Conservation (phyloP, 2,329 filamentous ascomycete genomes). For the Colletotrichum tabaci region DNA sequence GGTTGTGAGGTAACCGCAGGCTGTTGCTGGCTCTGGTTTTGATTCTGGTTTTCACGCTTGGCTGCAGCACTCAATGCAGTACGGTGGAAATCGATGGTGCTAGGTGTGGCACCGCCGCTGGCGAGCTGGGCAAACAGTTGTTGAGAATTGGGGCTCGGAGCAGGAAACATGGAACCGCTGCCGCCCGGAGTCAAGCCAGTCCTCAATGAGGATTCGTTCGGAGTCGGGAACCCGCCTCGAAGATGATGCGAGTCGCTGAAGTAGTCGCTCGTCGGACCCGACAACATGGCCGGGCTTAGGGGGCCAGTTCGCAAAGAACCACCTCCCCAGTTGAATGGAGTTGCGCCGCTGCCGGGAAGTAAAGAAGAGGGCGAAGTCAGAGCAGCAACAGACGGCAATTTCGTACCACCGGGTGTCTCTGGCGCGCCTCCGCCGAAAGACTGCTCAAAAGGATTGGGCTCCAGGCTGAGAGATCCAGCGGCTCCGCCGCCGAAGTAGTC, state of each 20-base stretch:
- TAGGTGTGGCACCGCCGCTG: constrained; percentile 87
- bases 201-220: constrained; percentile 94
- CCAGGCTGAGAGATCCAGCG: constrained; percentile 75
- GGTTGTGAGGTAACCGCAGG: constrained; percentile 44
- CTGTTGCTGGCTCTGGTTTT: constrained; percentile 46
- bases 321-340: constrained; percentile 83
- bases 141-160: constrained; percentile 88
- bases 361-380: constrained; percentile 92
- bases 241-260: constrained; percentile 86
- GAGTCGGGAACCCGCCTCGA: constrained; percentile 89
- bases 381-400: constrained; percentile 90
- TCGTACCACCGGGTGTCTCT: constrained; percentile 86
- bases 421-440: constrained; percentile 81
- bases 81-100: constrained; percentile 93
- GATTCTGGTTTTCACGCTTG: constrained; percentile 67
- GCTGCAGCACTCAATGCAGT: constrained; percentile 87
- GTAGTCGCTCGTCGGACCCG: constrained; percentile 88
- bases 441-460: constrained; percentile 97
- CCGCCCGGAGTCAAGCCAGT: constrained; percentile 95
- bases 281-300: constrained; percentile 96
- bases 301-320: constrained; percentile 93
- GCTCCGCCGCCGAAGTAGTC: constrained; percentile 78
- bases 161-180: constrained; percentile 97
- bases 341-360: constrained; percentile 79
- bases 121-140: constrained; percentile 81